A percentile compares a stretch with the other conserved stretches of the same genome.
These are phyloP conservation scores for Neurospora intermedia DNA, from an alignment of 495 filamentous ascomycete species.

Conservation along the genomic window DNA sequence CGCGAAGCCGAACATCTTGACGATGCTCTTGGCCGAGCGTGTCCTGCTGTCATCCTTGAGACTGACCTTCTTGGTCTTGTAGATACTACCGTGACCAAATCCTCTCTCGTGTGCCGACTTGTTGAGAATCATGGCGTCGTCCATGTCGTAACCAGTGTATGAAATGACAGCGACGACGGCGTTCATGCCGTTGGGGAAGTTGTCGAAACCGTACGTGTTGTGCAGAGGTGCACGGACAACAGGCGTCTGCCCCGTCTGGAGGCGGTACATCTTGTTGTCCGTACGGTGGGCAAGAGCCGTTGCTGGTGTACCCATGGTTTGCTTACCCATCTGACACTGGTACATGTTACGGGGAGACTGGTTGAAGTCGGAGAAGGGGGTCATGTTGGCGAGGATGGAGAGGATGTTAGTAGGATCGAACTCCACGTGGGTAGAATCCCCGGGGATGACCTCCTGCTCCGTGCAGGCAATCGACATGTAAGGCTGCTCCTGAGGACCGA, in stretches of 20 bases:
- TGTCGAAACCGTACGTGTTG: slow-evolving; percentile 93
- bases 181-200: slow-evolving; percentile 97
- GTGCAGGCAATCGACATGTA: slow-evolving; percentile 96
- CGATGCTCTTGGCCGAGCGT: slow-evolving; percentile 43
- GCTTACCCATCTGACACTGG: slow-evolving; percentile 99
- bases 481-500: slow-evolving; percentile 91
- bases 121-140: slow-evolving; percentile 99
- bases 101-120: slow-evolving; percentile 95
- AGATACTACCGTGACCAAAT: slow-evolving; percentile 93
- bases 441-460: slow-evolving; percentile 70
- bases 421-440: slow-evolving; percentile 86
- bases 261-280: slow-evolving; percentile 91
- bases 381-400: slow-evolving; percentile 97
- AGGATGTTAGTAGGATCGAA: slow-evolving; percentile 93
- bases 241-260: slow-evolving; percentile 94
- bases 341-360: slow-evolving; percentile 99
- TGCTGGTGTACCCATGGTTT: slow-evolving; percentile 95
- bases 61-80: slow-evolving; percentile 87
- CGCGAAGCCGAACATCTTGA: slow-evolving; percentile 77
- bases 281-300: slow-evolving; percentile 77
- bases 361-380: slow-evolving; percentile 97
- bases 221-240: slow-evolving; percentile 85
- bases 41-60: slow-evolving; percentile 61
- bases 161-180: slow-evolving; percentile 95
- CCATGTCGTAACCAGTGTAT: slow-evolving; percentile 99